phyloP scores from a whole-genome alignment of 2,329 filamentous ascomycete genomes.

The Tolypocladium ovalisporum region DNA sequence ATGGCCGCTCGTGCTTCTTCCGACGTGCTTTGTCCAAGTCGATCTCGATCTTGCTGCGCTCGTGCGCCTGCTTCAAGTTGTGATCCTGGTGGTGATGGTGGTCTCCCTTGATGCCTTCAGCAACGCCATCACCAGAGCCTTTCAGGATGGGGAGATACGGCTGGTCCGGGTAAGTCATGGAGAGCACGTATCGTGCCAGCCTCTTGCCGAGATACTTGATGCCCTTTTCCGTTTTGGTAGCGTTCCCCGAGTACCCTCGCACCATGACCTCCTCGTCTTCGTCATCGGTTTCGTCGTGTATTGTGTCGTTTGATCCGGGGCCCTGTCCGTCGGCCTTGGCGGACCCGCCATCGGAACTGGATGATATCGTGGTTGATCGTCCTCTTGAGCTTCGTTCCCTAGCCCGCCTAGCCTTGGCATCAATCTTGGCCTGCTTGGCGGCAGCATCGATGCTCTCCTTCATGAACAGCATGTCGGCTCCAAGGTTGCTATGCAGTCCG shows the following conservation, averaged over 20 bases:
- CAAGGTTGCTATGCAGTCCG: constrained; percentile 89
- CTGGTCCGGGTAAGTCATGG: constrained; percentile 88
- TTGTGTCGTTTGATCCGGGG: constrained; percentile 13
- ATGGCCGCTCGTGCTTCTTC: constrained; percentile 41
- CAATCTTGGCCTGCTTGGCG: constrained; percentile 60
- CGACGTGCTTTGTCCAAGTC: constrained; percentile 44
- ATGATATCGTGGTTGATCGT: not conserved
- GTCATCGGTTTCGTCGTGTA: constrained; percentile 41
- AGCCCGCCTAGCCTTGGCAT: constrained; percentile 51
- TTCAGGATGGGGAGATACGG: constrained; percentile 63
- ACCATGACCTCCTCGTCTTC: constrained; percentile 82
- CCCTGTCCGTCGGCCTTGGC: constrained; percentile 8
- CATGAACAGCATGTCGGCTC: constrained; percentile 91
- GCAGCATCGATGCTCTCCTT: constrained; percentile 94
- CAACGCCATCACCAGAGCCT: constrained; percentile 31
- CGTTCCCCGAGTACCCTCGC: constrained; percentile 80
- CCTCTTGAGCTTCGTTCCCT: constrained; percentile 24
- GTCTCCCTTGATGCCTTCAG: constrained; percentile 26
- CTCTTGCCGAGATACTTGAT: constrained; percentile 97
- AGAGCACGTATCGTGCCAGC: constrained; percentile 79
- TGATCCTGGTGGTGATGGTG: constrained; percentile 27
- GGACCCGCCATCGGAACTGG: not conserved
- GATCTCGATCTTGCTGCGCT: constrained; percentile 49
- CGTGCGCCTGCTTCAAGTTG: constrained; percentile 40
- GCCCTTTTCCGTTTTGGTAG: constrained; percentile 80